These are phyloP conservation scores for Candida incommunis DNA, from an alignment of 805 yeast species.

Conservation along the genomic window DNA sequence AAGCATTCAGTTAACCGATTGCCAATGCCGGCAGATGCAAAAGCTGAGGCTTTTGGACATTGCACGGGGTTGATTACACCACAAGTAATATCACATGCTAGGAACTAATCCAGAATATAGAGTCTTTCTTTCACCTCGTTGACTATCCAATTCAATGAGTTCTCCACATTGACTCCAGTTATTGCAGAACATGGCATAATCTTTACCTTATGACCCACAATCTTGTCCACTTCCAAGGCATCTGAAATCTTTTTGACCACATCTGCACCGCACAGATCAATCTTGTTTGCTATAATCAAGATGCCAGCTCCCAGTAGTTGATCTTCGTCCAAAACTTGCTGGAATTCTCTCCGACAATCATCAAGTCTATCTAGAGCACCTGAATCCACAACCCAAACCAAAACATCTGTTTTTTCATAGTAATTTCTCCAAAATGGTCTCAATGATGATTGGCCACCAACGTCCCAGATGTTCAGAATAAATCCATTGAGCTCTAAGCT, in stretches of 20 bases:
- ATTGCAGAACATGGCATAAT: conserved; percentile 36
- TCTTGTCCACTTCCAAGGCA: conserved; percentile 20
- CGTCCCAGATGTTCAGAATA: conserved; percentile 43
- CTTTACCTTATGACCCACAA: conserved; percentile 27
- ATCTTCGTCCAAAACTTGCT: conserved; percentile 48
- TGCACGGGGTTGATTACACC: too few species aligned
- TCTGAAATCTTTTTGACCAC: conserved; percentile 5
- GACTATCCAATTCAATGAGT: conserved; percentile 31
- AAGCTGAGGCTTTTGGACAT: too few species aligned
- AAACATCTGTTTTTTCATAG: conserved; percentile 64
- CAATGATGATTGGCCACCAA: conserved; percentile 79
- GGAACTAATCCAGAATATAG: conserved; percentile 14
- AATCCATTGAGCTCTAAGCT: conserved; percentile 28
- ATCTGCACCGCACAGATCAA: conserved; percentile 36
- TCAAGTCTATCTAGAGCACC: conserved; percentile 41
- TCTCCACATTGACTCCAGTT: conserved; percentile 27
- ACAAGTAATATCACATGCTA: too few species aligned
- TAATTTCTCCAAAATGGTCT: conserved; percentile 91
- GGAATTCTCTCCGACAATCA: conserved; percentile 55
- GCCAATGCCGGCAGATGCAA: too few species aligned
- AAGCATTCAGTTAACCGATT: too few species aligned
- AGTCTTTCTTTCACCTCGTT: conserved; percentile 27
- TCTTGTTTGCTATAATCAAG: conserved; percentile 59
- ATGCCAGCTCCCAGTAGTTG: conserved; percentile 55
- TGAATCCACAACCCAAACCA: conserved; percentile 80